Conservation (phyloP, 2,329 filamentous ascomycete genomes). For the Colletotrichum gigasporum region DNA sequence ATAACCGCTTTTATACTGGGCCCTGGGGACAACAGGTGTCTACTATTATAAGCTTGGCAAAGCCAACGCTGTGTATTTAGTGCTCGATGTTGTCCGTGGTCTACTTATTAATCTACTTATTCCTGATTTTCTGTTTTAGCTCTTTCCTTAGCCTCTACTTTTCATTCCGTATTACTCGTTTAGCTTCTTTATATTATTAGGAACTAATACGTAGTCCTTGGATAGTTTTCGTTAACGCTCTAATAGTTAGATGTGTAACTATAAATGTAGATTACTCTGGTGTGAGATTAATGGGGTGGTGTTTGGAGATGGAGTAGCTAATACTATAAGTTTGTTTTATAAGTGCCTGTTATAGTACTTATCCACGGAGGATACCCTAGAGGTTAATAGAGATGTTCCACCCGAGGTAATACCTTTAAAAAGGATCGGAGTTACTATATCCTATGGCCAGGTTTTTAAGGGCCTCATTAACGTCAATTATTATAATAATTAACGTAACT, state of each 20-base stretch:
- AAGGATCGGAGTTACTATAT: background rate
- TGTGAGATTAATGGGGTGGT: constrained; percentile 31
- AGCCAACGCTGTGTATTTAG: constrained; percentile 32
- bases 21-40: constrained; percentile 13
- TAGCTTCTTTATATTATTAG: constrained; percentile 1
- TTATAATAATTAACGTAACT: background rate
- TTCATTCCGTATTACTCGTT: constrained; percentile 10
- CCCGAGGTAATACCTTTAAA: background rate
- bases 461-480: background rate
- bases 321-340: constrained; percentile 33
- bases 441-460: background rate
- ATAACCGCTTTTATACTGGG: constrained; percentile 31
- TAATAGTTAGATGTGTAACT: constrained; percentile 22
- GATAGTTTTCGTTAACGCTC: background rate
- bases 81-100: constrained; percentile 34
- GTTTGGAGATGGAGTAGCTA: constrained; percentile 30
- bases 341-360: constrained; percentile 30
- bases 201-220: background rate
- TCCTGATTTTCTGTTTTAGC: constrained; percentile 21
- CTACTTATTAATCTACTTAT: constrained; percentile 30
- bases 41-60: constrained; percentile 18
- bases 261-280: constrained; percentile 15
- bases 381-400: background rate
- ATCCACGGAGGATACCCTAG: too few relatives aligned
- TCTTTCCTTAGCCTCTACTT: constrained; percentile 30